These are phyloP conservation scores for Halenospora varia DNA, from an alignment of 495 filamentous ascomycete genomes.

Conservation along the genomic window DNA sequence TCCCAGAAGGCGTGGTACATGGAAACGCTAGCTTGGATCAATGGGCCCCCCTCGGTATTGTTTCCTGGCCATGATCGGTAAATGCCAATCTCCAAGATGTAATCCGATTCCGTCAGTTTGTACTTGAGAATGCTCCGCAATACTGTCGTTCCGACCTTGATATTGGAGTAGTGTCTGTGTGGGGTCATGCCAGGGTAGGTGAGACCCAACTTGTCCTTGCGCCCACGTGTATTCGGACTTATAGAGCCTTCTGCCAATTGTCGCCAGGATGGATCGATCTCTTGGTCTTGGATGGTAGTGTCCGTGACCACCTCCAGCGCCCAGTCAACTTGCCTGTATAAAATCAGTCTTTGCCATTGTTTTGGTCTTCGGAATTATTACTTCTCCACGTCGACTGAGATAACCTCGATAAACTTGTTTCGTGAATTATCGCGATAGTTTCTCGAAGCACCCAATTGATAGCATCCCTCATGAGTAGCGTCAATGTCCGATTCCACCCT, in stretches of 20 bases:
- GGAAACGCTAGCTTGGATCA: constrained; percentile 39
- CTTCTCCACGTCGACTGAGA: constrained; percentile 37
- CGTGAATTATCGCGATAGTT: constrained; percentile 14
- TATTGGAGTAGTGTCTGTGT: constrained; percentile 13
- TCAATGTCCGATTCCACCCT: constrained; percentile 25
- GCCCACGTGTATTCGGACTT: background rate
- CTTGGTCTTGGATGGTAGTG: constrained; percentile 22
- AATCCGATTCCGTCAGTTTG: constrained; percentile 40
- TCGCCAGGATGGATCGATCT: background rate
- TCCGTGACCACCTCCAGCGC: constrained; percentile 33
- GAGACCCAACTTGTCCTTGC: constrained; percentile 11
- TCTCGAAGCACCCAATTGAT: constrained; percentile 13
- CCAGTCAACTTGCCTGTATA: constrained; percentile 35
- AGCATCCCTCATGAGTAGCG: background rate
- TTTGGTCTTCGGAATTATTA: constrained; percentile 17
- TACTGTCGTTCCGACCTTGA: constrained; percentile 30
- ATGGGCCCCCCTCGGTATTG: constrained; percentile 8
- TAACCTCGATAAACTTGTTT: constrained; percentile 28
- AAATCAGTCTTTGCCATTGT: background rate
- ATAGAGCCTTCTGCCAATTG: constrained; percentile 15
- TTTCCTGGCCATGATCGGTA: constrained; percentile 45
- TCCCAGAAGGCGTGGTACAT: constrained; percentile 49
- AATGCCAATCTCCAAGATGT: constrained; percentile 52
- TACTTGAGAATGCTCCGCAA: constrained; percentile 50
- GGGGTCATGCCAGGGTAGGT: constrained; percentile 17